Conservation (phyloP, 2,329 filamentous ascomycete genomes). For the Microdochium paspali region DNA sequence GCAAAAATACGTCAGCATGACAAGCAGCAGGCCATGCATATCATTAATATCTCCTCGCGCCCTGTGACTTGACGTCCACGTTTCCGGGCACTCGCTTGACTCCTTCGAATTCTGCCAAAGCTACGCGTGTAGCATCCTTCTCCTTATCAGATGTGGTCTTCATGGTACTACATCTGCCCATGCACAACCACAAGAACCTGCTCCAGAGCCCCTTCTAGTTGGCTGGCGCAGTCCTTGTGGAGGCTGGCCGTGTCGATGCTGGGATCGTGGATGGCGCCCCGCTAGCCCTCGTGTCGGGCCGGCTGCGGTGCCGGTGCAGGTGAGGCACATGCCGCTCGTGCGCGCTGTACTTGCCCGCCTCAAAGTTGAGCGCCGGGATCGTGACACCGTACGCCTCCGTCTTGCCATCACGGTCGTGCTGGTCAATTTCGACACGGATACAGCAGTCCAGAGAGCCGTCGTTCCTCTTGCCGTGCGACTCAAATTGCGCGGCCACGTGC, state of each 20-base stretch:
- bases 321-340: constrained; percentile 11
- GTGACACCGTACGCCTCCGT: constrained; percentile 79
- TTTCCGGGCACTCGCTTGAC: too few relatives aligned
- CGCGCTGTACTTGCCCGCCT: constrained; percentile 15
- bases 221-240: not conserved
- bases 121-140: not conserved
- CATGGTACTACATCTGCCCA: not conserved
- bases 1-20: too few relatives aligned
- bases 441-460: constrained; percentile 67
- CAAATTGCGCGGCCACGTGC: constrained; percentile 59
- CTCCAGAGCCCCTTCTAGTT: not conserved
- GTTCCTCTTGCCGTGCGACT: constrained; percentile 42
- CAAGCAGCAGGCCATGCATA: too few relatives aligned
- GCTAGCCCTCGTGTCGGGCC: constrained; percentile 14
- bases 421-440: constrained; percentile 80
- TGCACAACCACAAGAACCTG: not conserved
- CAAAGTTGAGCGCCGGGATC: constrained; percentile 56
- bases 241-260: not conserved
- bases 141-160: not conserved
- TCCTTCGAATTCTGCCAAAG: not conserved
- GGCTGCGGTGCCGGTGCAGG: constrained; percentile 14
- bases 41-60: too few relatives aligned
- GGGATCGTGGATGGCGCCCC: not conserved
- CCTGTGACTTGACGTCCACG: too few relatives aligned
- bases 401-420: constrained; percentile 68